A percentile compares a stretch with the other conserved stretches of the same genome.
These are phyloP conservation scores for Trichaptum fuscoviolaceum DNA, from an alignment of 768 basidiomycete species.

Conservation along the genomic window DNA sequence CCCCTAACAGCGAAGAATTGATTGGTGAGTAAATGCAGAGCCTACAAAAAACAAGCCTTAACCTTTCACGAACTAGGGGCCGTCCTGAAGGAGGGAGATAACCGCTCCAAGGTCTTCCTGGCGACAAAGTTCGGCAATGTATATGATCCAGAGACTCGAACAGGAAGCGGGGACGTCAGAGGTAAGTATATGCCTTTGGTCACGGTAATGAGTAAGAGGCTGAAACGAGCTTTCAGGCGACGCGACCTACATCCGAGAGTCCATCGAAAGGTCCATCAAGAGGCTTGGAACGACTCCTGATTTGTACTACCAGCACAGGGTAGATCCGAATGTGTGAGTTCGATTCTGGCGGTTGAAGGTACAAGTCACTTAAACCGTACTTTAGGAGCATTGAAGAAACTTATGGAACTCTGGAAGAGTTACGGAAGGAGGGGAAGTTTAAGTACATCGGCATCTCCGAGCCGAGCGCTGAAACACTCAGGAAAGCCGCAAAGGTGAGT, in stretches of 20 bases:
- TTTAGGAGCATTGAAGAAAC: slow-evolving; percentile 11
- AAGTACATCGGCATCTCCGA: slow-evolving; percentile 58
- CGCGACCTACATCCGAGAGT: slow-evolving; percentile 7
- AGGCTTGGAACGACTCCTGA: slow-evolving; percentile 10
- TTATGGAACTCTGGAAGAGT: slow-evolving; percentile 29
- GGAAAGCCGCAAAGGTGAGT: slow-evolving; percentile 11
- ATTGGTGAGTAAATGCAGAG: slow-evolving; percentile 4
- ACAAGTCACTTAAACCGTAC: no score
- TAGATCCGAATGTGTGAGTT: slow-evolving; percentile 10
- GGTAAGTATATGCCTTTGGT: slow-evolving; percentile 2
- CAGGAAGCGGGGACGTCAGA: slow-evolving; percentile 1
- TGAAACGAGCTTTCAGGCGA: slow-evolving; percentile 2
- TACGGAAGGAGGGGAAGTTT: slow-evolving; percentile 53
- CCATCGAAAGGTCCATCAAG: slow-evolving; percentile 9
- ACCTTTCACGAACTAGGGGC: slow-evolving; percentile 1
- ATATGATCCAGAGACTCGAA: slow-evolving; percentile 3
- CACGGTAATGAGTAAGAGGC: background rate
- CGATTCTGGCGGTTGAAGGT: background rate
- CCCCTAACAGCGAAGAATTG: slow-evolving; percentile 6
- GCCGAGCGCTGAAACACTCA: slow-evolving; percentile 43
- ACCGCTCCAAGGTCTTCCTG: slow-evolving; percentile 12
- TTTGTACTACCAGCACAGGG: slow-evolving; percentile 12
- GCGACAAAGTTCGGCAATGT: slow-evolving; percentile 10
- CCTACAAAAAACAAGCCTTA: background rate
- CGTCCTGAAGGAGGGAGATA: slow-evolving; percentile 10